Evolutionary conservation across 352 stramenopile species (phyloP).

Genomic region (Phytophthora multivora): DNA sequence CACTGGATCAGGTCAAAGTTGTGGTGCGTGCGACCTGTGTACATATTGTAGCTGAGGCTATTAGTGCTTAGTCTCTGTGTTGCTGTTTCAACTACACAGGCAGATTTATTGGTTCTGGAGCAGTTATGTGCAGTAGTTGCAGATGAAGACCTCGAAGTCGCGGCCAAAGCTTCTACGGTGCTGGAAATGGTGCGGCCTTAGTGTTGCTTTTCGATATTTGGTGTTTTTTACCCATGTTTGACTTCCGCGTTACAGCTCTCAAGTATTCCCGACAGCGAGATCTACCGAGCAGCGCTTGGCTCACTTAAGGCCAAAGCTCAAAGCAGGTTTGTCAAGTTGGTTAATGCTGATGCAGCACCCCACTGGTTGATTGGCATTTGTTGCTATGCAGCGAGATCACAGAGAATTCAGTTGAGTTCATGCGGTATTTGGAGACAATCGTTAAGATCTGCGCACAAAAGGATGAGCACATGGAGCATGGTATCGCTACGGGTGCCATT

Average conservation of each 20-base stretch:
- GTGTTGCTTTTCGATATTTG: neutral
- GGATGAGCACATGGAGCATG: slow-evolving; percentile 67
- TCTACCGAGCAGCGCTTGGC: slow-evolving; percentile 61
- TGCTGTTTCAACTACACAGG: slow-evolving; percentile 39
- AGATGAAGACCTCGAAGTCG: slow-evolving; percentile 76
- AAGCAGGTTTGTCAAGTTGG: slow-evolving; percentile 41
- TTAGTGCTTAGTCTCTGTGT: neutral
- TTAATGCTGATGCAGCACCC: neutral
- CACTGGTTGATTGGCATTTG: slow-evolving; percentile 6
- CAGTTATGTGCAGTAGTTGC: slow-evolving; percentile 61
- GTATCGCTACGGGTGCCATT: slow-evolving; percentile 43
- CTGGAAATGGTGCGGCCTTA: slow-evolving; percentile 53
- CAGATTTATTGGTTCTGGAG: slow-evolving; percentile 52
- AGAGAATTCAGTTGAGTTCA: slow-evolving; percentile 70
- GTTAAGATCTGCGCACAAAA: slow-evolving; percentile 62
- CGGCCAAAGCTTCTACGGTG: slow-evolving; percentile 61
- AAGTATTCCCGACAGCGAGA: slow-evolving; percentile 34
- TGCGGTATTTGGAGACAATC: slow-evolving; percentile 80
- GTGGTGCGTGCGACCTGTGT: slow-evolving; percentile 43
- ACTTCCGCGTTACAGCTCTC: slow-evolving; percentile 39
- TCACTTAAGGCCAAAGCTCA: slow-evolving; percentile 48
- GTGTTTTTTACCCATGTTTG: neutral
- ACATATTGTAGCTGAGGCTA: neutral
- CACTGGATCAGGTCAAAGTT: slow-evolving; percentile 46
- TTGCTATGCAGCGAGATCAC: slow-evolving; percentile 36